phyloP scores from a whole-genome alignment of 2,329 filamentous ascomycete species.

The Tolypocladium endophyticum region DNA sequence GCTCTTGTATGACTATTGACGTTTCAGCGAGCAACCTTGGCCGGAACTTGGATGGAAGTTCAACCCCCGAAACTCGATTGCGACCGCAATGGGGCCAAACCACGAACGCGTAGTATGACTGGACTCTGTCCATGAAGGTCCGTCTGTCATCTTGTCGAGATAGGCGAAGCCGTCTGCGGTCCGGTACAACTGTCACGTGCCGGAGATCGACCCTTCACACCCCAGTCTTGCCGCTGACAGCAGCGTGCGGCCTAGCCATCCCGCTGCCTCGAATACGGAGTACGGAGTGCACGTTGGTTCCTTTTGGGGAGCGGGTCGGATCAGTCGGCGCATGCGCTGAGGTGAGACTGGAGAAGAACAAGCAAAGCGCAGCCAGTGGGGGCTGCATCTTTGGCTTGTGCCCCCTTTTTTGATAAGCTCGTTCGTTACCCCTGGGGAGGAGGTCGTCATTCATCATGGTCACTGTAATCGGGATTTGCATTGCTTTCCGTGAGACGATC shows the following conservation, averaged over 20 bases:
- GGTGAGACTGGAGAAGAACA: not conserved
- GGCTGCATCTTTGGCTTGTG: not conserved
- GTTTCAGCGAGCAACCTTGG: not conserved
- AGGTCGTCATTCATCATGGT: not conserved
- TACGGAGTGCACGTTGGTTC: not conserved
- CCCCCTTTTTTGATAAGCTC: not conserved
- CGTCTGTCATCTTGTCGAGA: not conserved
- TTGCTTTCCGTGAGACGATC: too few species aligned
- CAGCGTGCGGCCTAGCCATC: not conserved
- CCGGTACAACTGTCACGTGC: not conserved
- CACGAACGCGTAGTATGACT: not conserved
- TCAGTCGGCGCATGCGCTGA: not conserved
- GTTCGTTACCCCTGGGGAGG: too few species aligned
- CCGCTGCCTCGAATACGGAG: not conserved
- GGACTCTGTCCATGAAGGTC: not conserved
- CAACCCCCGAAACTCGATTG: not conserved
- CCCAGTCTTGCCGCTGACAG: not conserved
- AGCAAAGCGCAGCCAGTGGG: not conserved
- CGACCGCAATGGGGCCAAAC: not conserved
- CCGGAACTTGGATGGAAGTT: not conserved
- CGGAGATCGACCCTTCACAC: not conserved
- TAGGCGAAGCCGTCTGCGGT: not conserved
- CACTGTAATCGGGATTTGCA: too few species aligned
- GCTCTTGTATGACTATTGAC: not conserved
- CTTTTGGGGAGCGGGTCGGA: not conserved